phyloP scores from a whole-genome alignment of 306 rosid species.

The Vicia villosa region DNA sequence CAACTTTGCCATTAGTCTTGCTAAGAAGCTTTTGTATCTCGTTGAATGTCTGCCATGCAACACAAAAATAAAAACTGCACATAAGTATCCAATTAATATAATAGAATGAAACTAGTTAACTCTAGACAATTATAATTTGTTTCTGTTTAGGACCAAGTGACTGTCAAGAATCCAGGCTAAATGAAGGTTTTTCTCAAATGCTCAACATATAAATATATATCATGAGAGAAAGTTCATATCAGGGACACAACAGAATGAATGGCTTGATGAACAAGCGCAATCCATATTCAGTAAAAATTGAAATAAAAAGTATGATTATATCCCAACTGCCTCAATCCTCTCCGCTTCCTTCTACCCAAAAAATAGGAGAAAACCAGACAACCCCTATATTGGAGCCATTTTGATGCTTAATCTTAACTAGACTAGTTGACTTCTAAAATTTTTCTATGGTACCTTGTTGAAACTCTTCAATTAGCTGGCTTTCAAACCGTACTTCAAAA shows the following conservation, averaged over 20 bases:
- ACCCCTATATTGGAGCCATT: neutral
- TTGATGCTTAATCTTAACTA: conserved; percentile 17
- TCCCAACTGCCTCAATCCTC: neutral
- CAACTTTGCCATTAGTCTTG: conserved; percentile 89
- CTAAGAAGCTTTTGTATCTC: conserved; percentile 81
- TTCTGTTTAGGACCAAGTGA: conserved; percentile 24
- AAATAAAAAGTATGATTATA: neutral
- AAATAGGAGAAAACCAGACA: neutral
- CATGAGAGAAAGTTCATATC: neutral
- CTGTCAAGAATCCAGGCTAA: neutral
- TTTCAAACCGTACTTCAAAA: conserved; percentile 2
- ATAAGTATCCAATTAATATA: conserved; percentile 11
- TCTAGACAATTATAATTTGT: conserved; percentile 14
- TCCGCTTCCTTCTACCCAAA: neutral
- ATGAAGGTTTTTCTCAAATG: conserved; percentile 23
- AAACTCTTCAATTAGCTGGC: neutral
- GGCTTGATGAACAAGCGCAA: conserved; percentile 19
- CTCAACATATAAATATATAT: neutral
- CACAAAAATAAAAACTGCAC: conserved; percentile 41
- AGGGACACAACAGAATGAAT: neutral
- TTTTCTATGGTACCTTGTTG: neutral
- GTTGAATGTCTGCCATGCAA: conserved; percentile 77
- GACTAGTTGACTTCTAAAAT: conserved; percentile 1
- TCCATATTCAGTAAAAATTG: conserved; percentile 4
- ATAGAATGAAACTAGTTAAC: conserved; percentile 26